Conservation (phyloP, 1,284 basidiomycete genomes). For the Ceratobasidium sp. region DNA sequence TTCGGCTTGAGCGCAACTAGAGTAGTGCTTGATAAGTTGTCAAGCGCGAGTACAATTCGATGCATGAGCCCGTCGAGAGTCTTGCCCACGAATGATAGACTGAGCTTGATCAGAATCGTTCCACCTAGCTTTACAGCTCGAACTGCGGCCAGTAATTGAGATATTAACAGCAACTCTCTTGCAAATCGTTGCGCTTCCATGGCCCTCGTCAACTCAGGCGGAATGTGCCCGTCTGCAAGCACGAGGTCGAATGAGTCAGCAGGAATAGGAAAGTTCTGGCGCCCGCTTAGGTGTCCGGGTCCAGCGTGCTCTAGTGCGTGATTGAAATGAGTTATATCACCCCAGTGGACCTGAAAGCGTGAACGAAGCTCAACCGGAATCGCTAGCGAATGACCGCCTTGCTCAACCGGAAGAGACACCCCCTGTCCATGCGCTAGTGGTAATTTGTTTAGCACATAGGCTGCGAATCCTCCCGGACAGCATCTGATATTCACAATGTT, state of each 20-base stretch:
- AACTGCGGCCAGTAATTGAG: constrained; percentile 58
- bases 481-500: constrained; percentile 29
- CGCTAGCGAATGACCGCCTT: constrained; percentile 38
- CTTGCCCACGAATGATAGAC: constrained; percentile 56
- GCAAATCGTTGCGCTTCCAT: constrained; percentile 46
- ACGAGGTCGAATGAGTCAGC: constrained; percentile 55
- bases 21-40: constrained; percentile 49
- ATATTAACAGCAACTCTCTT: constrained; percentile 54
- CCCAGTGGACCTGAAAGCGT: constrained; percentile 40
- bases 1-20: constrained; percentile 54
- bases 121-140: constrained; percentile 54
- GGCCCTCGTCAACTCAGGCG: constrained; percentile 53
- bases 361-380: constrained; percentile 6
- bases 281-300: not conserved
- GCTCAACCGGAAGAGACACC: constrained; percentile 39
- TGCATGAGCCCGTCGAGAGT: constrained; percentile 47
- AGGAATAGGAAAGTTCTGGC: constrained; percentile 33
- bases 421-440: constrained; percentile 16
- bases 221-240: constrained; percentile 57
- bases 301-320: constrained; percentile 31
- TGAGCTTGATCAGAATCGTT: constrained; percentile 58
- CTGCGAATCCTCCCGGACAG: constrained; percentile 45
- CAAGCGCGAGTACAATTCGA: constrained; percentile 51
- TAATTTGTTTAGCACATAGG: constrained; percentile 38
- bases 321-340: constrained; percentile 43